A percentile compares a stretch with the other conserved stretches of the same genome.
These are phyloP conservation scores for Rhodomyrtus psidioides DNA, from an alignment of 441 rosid species.

Conservation along the genomic window DNA sequence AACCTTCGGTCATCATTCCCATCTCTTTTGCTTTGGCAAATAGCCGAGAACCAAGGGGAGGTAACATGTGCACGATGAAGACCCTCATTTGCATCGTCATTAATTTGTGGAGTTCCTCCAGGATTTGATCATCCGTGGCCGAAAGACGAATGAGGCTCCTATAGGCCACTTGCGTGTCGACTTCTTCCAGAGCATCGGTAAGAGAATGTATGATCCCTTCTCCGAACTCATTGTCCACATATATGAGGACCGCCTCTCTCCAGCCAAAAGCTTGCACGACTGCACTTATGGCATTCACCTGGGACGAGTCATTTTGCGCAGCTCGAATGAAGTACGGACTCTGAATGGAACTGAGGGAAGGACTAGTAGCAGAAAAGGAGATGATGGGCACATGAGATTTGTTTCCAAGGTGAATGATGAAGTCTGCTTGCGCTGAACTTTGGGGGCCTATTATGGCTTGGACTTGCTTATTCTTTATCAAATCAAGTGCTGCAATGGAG, in stretches of 20 bases:
- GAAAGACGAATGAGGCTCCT: constrained; percentile 27
- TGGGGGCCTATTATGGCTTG: neutral
- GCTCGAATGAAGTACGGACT: constrained; percentile 49
- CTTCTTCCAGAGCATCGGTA: constrained; percentile 33
- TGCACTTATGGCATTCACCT: constrained; percentile 35
- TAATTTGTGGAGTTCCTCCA: constrained; percentile 34
- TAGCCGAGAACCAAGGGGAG: constrained; percentile 28
- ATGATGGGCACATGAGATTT: too few species aligned
- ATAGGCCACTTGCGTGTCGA: constrained; percentile 27
- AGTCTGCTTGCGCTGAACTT: neutral
- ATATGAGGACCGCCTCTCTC: constrained; percentile 46
- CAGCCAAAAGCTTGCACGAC: constrained; percentile 43
- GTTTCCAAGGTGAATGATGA: too few species aligned
- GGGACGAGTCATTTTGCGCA: constrained; percentile 27
- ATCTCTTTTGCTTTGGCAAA: constrained; percentile 36
- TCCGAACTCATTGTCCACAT: constrained; percentile 38
- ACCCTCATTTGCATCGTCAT: constrained; percentile 51
- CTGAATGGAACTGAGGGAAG: constrained; percentile 26
- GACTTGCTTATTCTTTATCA: neutral
- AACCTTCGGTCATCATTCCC: constrained; percentile 48
- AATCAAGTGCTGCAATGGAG: neutral
- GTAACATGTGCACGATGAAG: constrained; percentile 45
- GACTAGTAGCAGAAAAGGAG: constrained; percentile 38
- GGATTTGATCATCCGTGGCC: constrained; percentile 33
- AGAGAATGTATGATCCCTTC: constrained; percentile 36